Conservation (phyloP, 176 grass and related monocot species). For the Poa pratensis region DNA sequence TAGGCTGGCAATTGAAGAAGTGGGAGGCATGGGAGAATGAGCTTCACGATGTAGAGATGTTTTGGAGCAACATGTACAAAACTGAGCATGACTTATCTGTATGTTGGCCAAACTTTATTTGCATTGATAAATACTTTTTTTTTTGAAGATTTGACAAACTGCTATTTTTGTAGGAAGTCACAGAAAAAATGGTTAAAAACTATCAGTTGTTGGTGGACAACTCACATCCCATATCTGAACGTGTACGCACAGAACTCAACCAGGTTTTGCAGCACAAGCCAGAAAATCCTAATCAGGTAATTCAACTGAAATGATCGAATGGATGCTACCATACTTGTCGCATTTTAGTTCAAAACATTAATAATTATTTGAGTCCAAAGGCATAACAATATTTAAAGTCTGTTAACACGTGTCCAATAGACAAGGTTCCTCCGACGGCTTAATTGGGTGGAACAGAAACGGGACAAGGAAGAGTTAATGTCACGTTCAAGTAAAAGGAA, state of each 20-base stretch:
- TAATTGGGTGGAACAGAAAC: conserved; percentile 8
- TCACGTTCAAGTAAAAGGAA: background rate
- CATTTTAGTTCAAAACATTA: background rate
- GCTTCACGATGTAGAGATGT: background rate
- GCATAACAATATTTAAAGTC: background rate
- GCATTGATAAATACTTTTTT: background rate
- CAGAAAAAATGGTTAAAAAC: background rate
- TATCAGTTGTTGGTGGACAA: background rate
- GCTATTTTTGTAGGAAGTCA: background rate
- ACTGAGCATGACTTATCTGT: background rate
- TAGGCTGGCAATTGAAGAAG: conserved; percentile 21
- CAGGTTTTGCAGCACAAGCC: background rate
- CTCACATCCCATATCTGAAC: background rate
- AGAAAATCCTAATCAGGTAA: background rate
- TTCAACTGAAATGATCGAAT: conserved; percentile 5
- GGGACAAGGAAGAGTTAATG: background rate
- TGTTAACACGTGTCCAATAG: background rate
- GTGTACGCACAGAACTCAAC: background rate
- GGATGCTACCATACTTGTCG: background rate
- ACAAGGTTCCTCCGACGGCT: background rate
- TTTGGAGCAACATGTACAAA: background rate
- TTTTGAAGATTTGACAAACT: background rate
- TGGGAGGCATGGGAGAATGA: background rate
- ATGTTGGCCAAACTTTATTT: background rate
- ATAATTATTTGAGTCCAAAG: conserved; percentile 5